phyloP scores from a whole-genome alignment of 139 green algal genomes.

The Chlamydomonas eustigma region DNA sequence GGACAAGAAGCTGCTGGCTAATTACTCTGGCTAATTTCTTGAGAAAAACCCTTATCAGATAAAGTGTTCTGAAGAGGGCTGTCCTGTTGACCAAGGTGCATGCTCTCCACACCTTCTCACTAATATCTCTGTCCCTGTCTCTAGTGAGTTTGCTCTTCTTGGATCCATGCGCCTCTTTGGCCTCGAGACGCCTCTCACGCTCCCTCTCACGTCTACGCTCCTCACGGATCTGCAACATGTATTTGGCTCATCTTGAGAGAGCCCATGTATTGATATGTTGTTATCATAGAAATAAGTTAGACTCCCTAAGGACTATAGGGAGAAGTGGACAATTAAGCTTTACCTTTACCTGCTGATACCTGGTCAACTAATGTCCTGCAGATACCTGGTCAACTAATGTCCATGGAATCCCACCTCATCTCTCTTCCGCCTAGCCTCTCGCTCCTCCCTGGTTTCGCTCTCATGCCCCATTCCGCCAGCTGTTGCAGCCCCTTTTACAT shows the following conservation, averaged over 20 bases:
- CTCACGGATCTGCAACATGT: slow-evolving; percentile 26
- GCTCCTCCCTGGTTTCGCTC: slow-evolving; percentile 55
- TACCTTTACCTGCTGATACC: too few relatives aligned
- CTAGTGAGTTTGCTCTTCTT: slow-evolving; percentile 93
- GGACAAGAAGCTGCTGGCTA: too few relatives aligned
- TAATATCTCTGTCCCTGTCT: slow-evolving; percentile 90
- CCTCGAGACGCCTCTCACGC: slow-evolving; percentile 81
- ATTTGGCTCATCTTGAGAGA: too few relatives aligned
- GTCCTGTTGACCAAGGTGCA: neutral
- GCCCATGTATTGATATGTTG: too few relatives aligned
- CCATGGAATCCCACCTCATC: slow-evolving; percentile 52
- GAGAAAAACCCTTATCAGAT: too few relatives aligned
- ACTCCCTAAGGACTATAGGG: too few relatives aligned
- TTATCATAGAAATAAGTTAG: too few relatives aligned
- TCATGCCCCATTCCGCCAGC: slow-evolving; percentile 6
- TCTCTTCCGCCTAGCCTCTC: slow-evolving; percentile 66
- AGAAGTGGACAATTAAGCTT: too few relatives aligned
- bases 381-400: too few relatives aligned
- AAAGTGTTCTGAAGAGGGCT: slow-evolving; percentile 1
- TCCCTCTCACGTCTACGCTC: slow-evolving; percentile 84
- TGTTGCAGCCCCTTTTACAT: neutral
- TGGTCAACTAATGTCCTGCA: too few relatives aligned
- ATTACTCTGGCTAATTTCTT: too few relatives aligned
- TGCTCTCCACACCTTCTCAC: slow-evolving; percentile 76
- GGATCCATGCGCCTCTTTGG: slow-evolving; percentile 50